Evolutionary conservation across 1,284 basidiomycete species (phyloP), one percentile per base, ranked within the genome.

Genomic region (Cryptococcus sp.): DNA sequence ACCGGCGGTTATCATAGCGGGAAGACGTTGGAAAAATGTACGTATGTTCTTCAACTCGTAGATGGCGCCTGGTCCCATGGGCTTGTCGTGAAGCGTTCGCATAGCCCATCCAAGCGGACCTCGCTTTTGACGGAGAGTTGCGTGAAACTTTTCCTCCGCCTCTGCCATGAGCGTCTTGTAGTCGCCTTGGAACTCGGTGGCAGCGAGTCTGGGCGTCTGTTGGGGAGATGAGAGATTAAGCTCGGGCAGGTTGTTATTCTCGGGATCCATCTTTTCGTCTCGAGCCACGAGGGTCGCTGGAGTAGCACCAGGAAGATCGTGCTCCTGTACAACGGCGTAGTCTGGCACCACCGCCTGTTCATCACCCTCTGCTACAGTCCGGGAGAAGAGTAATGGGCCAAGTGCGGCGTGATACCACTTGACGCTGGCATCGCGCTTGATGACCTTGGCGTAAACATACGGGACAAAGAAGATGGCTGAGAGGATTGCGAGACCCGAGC

Each of bases 391-490:
- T 5, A 73, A 52, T 3, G 80, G 80, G 15, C 80, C 80, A 50
- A 70, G 58, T 76, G 81, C 72, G 68, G 80, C 66, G 57, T 78
- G 70, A 64, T 75, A 80, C 75, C 72, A 75, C 47, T 68, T 66
- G 45, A 76, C 49, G 48, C 71, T 79, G 69, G 75, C 71, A 64
- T 81, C 80, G 62, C 73, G 72, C 69, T 77, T 77, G 65, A 81
- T 68, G 54, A 80, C 74, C 50, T 77, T 75, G 66, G 68, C 65
- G 72, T 79, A 69, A 45, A 81, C 71, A 72, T 72, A 81, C 1
- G 80, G 80, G n/a, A 81, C 68, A 68, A 79, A 81, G 74, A 81
- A 80, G 58, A 81, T 29, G 52, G 75, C 63, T 3, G 80, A 65
- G 16, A 81, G 63, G 29, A 75, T 23, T 3, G 70, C 60, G 41